A percentile compares a stretch with the other conserved stretches of the same genome.
phyloP scores from a whole-genome alignment of 192 early-diverging fungal species.

The Backusella macrospora region DNA sequence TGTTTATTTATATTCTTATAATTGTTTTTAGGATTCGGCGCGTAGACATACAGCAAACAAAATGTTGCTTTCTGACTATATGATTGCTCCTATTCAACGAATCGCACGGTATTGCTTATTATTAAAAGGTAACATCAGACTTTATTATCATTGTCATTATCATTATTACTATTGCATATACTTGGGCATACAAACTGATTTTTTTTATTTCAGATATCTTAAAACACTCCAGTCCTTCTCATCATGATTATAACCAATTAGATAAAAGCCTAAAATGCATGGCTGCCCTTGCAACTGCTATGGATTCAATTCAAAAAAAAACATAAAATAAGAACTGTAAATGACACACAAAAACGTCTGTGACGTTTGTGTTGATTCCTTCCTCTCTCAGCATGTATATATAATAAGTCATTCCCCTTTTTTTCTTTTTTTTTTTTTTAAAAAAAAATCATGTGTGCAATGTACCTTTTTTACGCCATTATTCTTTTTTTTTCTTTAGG shows the following conservation, averaged over 20 bases:
- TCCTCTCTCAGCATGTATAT: neutral
- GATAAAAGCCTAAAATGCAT: constrained; percentile 32
- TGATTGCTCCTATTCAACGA: constrained; percentile 79
- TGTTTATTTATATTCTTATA: neutral
- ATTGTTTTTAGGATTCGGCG: constrained; percentile 24
- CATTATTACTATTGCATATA: neutral
- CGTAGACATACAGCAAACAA: constrained; percentile 46
- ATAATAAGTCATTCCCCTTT: neutral
- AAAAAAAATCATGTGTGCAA: no score
- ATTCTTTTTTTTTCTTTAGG: no score
- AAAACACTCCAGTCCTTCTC: constrained; percentile 31
- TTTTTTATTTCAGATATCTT: constrained; percentile 30
- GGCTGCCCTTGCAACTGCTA: constrained; percentile 30
- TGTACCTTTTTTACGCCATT: no score
- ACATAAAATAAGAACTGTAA: neutral
- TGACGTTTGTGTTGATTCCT: neutral
- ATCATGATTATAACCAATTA: constrained; percentile 30
- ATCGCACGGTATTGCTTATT: constrained; percentile 73
- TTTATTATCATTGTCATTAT: neutral
- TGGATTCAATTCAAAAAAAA: constrained; percentile 31
- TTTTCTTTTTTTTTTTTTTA: neutral
- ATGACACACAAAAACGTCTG: neutral
- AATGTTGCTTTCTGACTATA: constrained; percentile 66
- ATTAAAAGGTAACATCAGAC: constrained; percentile 45
- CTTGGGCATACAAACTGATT: neutral